Evolutionary conservation across 805 yeast genomes (phyloP).

Genomic region (Ogataea pilisensis): DNA sequence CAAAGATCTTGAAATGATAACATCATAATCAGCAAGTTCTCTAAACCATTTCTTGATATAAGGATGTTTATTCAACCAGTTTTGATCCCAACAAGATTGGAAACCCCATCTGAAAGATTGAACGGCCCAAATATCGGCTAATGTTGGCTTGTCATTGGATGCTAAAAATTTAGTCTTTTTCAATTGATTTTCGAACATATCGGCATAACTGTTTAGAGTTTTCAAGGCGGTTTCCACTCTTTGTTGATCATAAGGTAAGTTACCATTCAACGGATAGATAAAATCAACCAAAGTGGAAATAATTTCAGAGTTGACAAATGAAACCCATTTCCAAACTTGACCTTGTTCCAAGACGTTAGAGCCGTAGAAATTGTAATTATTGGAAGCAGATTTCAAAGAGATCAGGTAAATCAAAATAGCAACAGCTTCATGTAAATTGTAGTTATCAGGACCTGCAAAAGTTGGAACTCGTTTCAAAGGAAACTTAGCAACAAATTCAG

Average conservation of each 20-base stretch:
- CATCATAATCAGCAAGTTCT: slow-evolving; percentile 38
- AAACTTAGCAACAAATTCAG: slow-evolving; percentile 45
- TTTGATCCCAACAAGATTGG: slow-evolving; percentile 39
- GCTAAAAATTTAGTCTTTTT: slow-evolving; percentile 17
- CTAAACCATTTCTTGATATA: slow-evolving; percentile 40
- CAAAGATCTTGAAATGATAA: slow-evolving; percentile 15
- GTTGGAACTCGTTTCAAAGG: slow-evolving; percentile 64
- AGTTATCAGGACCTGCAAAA: slow-evolving; percentile 59
- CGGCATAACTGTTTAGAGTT: slow-evolving; percentile 4
- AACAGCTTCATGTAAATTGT: slow-evolving; percentile 59
- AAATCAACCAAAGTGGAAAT: slow-evolving; percentile 40
- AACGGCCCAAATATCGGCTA: slow-evolving; percentile 36
- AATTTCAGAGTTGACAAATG: slow-evolving; percentile 66
- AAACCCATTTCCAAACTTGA: slow-evolving; percentile 67
- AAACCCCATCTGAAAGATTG: slow-evolving; percentile 38
- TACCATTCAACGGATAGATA: slow-evolving; percentile 58
- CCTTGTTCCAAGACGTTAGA: slow-evolving; percentile 56
- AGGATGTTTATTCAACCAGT: slow-evolving; percentile 43
- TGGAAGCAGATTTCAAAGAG: slow-evolving; percentile 31
- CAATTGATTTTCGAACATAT: slow-evolving; percentile 31
- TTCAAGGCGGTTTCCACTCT: slow-evolving; percentile 18
- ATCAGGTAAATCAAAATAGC: slow-evolving; percentile 50
- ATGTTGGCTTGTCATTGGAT: slow-evolving; percentile 28
- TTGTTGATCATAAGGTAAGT: slow-evolving; percentile 64
- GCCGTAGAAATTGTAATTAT: slow-evolving; percentile 46